These are phyloP conservation scores for Turritis glabra DNA, from an alignment of 345 rosid genomes.

Conservation along the genomic window DNA sequence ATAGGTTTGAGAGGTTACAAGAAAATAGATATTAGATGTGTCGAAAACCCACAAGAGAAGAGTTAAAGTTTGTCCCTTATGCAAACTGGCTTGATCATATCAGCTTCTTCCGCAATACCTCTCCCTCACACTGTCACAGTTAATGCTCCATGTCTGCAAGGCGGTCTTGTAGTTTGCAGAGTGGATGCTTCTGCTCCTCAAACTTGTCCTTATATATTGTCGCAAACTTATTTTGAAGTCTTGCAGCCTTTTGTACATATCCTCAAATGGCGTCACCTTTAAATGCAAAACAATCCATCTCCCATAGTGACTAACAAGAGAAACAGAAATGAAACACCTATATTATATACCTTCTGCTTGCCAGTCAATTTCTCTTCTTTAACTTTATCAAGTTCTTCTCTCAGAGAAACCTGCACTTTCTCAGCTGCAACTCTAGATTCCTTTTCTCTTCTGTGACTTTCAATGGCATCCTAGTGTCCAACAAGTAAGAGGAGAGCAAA, in stretches of 20 bases:
- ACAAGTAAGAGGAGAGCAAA: neutral
- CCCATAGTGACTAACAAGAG: neutral
- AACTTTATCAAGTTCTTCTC: slow-evolving; percentile 68
- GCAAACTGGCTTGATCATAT: slow-evolving; percentile 18
- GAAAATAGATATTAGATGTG: slow-evolving; percentile 3
- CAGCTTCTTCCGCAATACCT: slow-evolving; percentile 70
- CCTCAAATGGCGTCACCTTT: slow-evolving; percentile 68
- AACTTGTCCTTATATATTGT: slow-evolving; percentile 62
- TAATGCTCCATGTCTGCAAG: slow-evolving; percentile 60
- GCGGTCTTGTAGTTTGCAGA: slow-evolving; percentile 51
- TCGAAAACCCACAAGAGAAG: slow-evolving; percentile 2
- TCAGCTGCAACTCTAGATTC: slow-evolving; percentile 69
- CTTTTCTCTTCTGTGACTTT: slow-evolving; percentile 55
- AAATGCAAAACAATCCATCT: slow-evolving; percentile 7
- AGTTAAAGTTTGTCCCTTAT: neutral
- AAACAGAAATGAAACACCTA: neutral
- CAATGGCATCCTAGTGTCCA: slow-evolving; percentile 60
- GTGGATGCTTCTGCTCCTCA: slow-evolving; percentile 51
- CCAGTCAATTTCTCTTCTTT: slow-evolving; percentile 63
- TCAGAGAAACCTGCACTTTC: slow-evolving; percentile 56
- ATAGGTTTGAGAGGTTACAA: slow-evolving; percentile 14
- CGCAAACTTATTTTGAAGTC: slow-evolving; percentile 86
- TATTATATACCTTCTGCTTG: slow-evolving; percentile 60
- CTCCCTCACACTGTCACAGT: slow-evolving; percentile 75
- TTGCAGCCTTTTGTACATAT: slow-evolving; percentile 71